Conservation (phyloP, 2,329 filamentous ascomycete genomes). For the Gaeumannomyces tritici region DNA sequence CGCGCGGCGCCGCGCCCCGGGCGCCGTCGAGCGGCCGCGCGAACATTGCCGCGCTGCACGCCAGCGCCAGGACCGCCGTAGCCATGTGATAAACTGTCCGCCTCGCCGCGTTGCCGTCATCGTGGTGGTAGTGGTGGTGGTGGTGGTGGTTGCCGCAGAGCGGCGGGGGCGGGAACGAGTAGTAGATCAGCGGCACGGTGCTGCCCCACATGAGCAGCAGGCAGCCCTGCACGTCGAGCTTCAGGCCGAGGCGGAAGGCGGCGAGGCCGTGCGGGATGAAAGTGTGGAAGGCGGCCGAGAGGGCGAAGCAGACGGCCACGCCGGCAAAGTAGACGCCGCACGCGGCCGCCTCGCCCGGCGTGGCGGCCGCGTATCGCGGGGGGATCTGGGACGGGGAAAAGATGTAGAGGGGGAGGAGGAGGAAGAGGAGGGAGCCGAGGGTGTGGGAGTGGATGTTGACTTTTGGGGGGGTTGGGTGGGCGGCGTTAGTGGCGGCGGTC, state of each 20-base stretch:
- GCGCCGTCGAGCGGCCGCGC: slow-evolving; percentile 20
- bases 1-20: slow-evolving; percentile 25
- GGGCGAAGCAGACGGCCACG: slow-evolving; percentile 32
- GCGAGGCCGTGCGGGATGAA: slow-evolving; percentile 43
- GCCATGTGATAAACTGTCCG: slow-evolving; percentile 23
- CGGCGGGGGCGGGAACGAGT: slow-evolving; percentile 29
- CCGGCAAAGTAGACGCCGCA: slow-evolving; percentile 32
- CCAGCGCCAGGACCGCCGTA: slow-evolving; percentile 22
- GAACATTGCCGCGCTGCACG: slow-evolving; percentile 27
- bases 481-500: too few species aligned
- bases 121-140: too few species aligned
- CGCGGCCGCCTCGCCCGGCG: slow-evolving; percentile 26
- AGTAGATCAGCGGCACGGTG: slow-evolving; percentile 49
- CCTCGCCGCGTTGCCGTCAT: too few species aligned
- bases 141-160: not conserved
- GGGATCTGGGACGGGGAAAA: slow-evolving; percentile 25
- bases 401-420: slow-evolving; percentile 23
- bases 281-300: slow-evolving; percentile 44
- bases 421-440: slow-evolving; percentile 28
- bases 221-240: slow-evolving; percentile 52
- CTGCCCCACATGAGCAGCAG: slow-evolving; percentile 53
- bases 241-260: slow-evolving; percentile 41
- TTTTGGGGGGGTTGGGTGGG: not conserved
- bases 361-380: slow-evolving; percentile 24
- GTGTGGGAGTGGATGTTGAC: slow-evolving; percentile 38